Evolutionary conservation across 176 grass and related monocot species (phyloP).

Genomic region (Hordeum vulgare): DNA sequence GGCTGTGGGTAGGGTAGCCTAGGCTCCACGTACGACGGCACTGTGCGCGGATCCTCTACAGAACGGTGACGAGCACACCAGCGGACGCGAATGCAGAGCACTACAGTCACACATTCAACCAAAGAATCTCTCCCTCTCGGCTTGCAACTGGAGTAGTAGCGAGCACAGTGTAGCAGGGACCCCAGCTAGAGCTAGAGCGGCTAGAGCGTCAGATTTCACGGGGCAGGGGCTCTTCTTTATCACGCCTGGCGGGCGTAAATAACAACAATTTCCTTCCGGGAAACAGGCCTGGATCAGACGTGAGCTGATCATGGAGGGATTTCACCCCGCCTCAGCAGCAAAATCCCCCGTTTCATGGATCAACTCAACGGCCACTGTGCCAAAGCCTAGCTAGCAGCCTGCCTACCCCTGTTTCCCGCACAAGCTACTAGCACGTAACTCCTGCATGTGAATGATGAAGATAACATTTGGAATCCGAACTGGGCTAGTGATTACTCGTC

Average conservation of each 20-base stretch:
- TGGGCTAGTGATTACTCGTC: background rate
- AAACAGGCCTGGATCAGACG: slow-evolving; percentile 29
- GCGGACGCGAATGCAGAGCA: background rate
- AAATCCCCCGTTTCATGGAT: slow-evolving; percentile 70
- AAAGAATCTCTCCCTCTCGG: background rate
- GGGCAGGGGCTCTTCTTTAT: background rate
- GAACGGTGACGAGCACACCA: background rate
- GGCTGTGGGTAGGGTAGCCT: background rate
- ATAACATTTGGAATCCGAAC: slow-evolving; percentile 34
- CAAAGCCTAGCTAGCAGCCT: background rate
- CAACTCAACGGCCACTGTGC: slow-evolving; percentile 22
- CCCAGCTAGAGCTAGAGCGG: too few relatives aligned
- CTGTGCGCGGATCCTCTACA: slow-evolving; percentile 25
- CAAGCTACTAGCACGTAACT: background rate
- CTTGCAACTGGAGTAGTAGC: background rate
- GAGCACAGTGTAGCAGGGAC: too few relatives aligned
- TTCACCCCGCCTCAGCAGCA: slow-evolving; percentile 18
- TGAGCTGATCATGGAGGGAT: slow-evolving; percentile 45
- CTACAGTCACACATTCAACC: background rate
- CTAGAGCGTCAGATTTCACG: slow-evolving; percentile 8
- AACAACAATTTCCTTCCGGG: slow-evolving; percentile 43
- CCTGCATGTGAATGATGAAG: background rate
- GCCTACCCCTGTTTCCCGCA: background rate
- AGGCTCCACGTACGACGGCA: background rate
- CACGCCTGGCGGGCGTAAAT: background rate